These are phyloP conservation scores for Aspergillus sergii DNA, from an alignment of 2,329 filamentous ascomycete species.

Conservation along the genomic window DNA sequence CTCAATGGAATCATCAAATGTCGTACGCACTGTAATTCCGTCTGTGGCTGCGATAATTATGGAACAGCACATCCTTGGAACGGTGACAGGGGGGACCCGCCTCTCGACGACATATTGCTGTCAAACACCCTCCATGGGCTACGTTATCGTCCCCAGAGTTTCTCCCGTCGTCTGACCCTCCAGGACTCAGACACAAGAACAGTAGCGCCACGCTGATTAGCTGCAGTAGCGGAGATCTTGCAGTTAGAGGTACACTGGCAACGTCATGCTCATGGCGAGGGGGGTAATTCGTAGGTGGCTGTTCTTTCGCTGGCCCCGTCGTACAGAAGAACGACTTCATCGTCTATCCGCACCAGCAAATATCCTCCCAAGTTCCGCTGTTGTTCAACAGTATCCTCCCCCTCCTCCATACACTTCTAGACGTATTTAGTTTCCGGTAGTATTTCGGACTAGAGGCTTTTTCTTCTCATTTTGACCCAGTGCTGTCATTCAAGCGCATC, in stretches of 20 bases:
- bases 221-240: conserved; percentile 1
- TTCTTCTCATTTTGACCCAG: not conserved
- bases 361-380: not conserved
- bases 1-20: not conserved
- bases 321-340: not conserved
- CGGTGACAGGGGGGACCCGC: not conserved
- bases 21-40: not conserved
- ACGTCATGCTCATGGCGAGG: conserved; percentile 5
- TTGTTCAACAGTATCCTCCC: not conserved
- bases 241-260: not conserved
- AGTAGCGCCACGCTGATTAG: conserved; percentile 6
- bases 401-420: not conserved
- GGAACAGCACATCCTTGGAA: not conserved
- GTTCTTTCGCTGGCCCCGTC: not conserved
- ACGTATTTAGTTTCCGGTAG: not conserved
- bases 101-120: not conserved
- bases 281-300: conserved; percentile 7
- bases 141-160: conserved; percentile 1
- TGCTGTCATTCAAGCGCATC: not conserved
- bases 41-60: not conserved
- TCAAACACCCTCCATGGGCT: not conserved
- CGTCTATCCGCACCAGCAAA: not conserved
- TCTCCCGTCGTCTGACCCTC: conserved; percentile 1
- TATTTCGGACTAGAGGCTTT: not conserved
- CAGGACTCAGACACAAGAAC: not conserved